A percentile compares a stretch with the other conserved stretches of the same genome.
phyloP scores from a whole-genome alignment of 2,329 filamentous ascomycete genomes.

The Fusarium veterinarium region DNA sequence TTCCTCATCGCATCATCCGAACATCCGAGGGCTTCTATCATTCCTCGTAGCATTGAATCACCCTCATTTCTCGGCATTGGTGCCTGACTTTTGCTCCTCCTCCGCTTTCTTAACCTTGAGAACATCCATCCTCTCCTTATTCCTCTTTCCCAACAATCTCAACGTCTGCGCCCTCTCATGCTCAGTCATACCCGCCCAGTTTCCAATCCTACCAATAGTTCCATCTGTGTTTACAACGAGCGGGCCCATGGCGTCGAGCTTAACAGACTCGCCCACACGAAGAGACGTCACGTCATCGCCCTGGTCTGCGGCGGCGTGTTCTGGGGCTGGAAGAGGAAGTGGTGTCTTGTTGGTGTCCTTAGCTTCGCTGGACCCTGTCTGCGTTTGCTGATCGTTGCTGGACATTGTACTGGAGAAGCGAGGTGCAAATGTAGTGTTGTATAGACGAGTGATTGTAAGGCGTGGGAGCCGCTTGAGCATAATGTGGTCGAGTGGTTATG shows the following conservation, averaged over 20 bases:
- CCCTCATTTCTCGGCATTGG: not conserved
- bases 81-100: constrained; percentile 20
- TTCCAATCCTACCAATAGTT: constrained; percentile 75
- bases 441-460: constrained; percentile 14
- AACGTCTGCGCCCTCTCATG: constrained; percentile 75
- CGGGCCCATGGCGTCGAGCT: constrained; percentile 76
- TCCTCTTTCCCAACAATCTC: constrained; percentile 74
- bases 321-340: constrained; percentile 43
- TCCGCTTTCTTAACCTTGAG: constrained; percentile 51
- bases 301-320: constrained; percentile 19
- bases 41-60: not conserved
- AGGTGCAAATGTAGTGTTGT: constrained; percentile 1
- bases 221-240: constrained; percentile 81
- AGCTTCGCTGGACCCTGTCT: not conserved
- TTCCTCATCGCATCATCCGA: not conserved
- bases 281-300: constrained; percentile 41
- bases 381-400: constrained; percentile 8
- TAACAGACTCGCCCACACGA: constrained; percentile 55
- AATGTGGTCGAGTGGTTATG: constrained; percentile 2
- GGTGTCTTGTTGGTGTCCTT: constrained; percentile 17
- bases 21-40: not conserved
- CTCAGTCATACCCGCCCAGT: constrained; percentile 79
- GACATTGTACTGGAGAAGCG: constrained; percentile 21
- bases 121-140: constrained; percentile 69
- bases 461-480: constrained; percentile 34